These are phyloP conservation scores for Neofusicoccum ribis DNA, from an alignment of 2,329 filamentous ascomycete species.

Conservation along the genomic window DNA sequence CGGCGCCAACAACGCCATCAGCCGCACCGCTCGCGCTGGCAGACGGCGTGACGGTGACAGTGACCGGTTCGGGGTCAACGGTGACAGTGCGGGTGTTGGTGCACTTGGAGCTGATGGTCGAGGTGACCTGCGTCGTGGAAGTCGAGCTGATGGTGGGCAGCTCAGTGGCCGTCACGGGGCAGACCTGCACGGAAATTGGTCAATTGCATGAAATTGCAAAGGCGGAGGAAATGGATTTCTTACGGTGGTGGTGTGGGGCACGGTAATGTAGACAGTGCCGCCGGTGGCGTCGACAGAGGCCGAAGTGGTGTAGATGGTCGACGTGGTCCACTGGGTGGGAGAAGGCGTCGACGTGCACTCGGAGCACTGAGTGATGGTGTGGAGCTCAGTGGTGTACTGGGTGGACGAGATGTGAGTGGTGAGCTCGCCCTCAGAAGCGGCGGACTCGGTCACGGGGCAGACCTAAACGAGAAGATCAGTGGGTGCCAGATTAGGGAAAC, in stretches of 20 bases:
- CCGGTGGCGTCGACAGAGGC: constrained; percentile 6
- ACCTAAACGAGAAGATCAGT: background rate
- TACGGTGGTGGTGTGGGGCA: constrained; percentile 18
- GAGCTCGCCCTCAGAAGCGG: background rate
- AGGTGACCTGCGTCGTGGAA: background rate
- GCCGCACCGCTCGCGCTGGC: background rate
- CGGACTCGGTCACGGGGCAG: constrained; percentile 5
- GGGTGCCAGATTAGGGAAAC: background rate
- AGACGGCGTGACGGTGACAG: constrained; percentile 4
- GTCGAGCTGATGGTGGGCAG: background rate
- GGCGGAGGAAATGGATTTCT: background rate
- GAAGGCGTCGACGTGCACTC: background rate
- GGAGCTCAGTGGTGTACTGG: constrained; percentile 1
- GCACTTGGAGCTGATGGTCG: constrained; percentile 4
- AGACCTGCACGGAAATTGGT: background rate
- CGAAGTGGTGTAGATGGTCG: constrained; percentile 18
- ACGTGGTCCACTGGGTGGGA: constrained; percentile 15
- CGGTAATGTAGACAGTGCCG: constrained; percentile 1
- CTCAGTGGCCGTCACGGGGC: constrained; percentile 19
- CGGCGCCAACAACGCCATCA: background rate
- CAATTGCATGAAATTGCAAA: background rate
- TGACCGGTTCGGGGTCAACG: constrained; percentile 13
- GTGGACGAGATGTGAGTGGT: constrained; percentile 8
- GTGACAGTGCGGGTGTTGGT: constrained; percentile 13
- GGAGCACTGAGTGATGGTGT: background rate